Evolutionary conservation across 2,329 filamentous ascomycete species (phyloP).

Genomic region (Chalara sp.): DNA sequence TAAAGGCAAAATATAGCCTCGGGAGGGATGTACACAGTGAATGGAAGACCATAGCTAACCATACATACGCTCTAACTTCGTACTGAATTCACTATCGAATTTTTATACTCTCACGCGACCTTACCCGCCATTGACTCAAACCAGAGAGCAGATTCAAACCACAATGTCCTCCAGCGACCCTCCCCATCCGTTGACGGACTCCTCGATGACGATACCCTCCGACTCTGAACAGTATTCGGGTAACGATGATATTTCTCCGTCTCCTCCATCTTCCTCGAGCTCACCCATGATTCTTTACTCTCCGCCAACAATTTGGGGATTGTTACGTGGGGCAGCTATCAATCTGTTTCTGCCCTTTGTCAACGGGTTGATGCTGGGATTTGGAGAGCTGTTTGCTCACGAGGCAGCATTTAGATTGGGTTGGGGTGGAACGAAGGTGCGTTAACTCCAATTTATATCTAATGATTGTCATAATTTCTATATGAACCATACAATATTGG

Average conservation of each 20-base stretch:
- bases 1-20: too few relatives aligned
- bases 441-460: conserved; percentile 22
- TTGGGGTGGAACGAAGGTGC: conserved; percentile 90
- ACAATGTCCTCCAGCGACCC: conserved; percentile 47
- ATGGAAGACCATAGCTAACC: too few relatives aligned
- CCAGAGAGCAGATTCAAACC: too few relatives aligned
- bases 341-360: conserved; percentile 94
- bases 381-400: conserved; percentile 94
- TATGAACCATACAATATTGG: too few relatives aligned
- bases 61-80: too few relatives aligned
- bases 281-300: conserved; percentile 78
- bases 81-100: too few relatives aligned
- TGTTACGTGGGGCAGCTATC: conserved; percentile 84
- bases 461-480: too few relatives aligned
- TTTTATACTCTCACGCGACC: too few relatives aligned
- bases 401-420: conserved; percentile 89
- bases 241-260: conserved; percentile 53
- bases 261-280: conserved; percentile 52
- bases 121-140: too few relatives aligned
- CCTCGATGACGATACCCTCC: conserved; percentile 69
- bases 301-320: conserved; percentile 78
- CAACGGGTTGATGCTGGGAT: conserved; percentile 97
- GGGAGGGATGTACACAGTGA: too few relatives aligned
- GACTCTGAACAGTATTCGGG: conserved; percentile 79
- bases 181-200: conserved; percentile 56